Percentiles rank a stretch among this genome's conserved stretches.
phyloP scores from a whole-genome alignment of 495 filamentous ascomycete species.

The Daldinia vernicosa region DNA sequence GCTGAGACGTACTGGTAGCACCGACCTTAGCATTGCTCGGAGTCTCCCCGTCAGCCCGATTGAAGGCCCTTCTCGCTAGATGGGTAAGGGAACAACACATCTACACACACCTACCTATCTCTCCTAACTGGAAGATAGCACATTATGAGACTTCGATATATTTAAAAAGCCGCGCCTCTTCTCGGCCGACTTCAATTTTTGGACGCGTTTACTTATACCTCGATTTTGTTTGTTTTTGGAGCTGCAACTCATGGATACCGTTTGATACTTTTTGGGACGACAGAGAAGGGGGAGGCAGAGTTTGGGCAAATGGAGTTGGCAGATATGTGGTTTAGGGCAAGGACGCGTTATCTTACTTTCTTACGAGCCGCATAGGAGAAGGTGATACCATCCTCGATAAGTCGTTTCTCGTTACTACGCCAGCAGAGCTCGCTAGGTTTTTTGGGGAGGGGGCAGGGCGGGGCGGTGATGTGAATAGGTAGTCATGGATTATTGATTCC shows the following conservation, averaged over 20 bases:
- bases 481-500: slow-evolving; percentile 12
- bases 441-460: slow-evolving; percentile 12
- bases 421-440: slow-evolving; percentile 18
- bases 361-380: slow-evolving; percentile 16
- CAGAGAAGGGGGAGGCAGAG: slow-evolving; percentile 24
- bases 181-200: slow-evolving; percentile 22
- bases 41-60: slow-evolving; percentile 71
- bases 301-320: slow-evolving; percentile 43
- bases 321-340: slow-evolving; percentile 33
- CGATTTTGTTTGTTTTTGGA: slow-evolving; percentile 34
- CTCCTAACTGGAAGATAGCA: neutral
- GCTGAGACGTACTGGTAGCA: slow-evolving; percentile 79
- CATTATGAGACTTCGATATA: slow-evolving; percentile 18
- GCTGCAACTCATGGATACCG: slow-evolving; percentile 43
- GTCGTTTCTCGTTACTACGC: slow-evolving; percentile 12
- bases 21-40: slow-evolving; percentile 71
- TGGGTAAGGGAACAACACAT: neutral
- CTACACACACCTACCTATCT: neutral
- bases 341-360: slow-evolving; percentile 19
- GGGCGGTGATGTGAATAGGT: slow-evolving; percentile 2
- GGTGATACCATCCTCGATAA: slow-evolving; percentile 41
- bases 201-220: slow-evolving; percentile 20
- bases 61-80: slow-evolving; percentile 46
- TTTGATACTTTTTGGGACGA: slow-evolving; percentile 41
- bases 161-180: slow-evolving; percentile 18